Percentiles rank a stretch among this genome's conserved stretches.
phyloP scores from a whole-genome alignment of 768 basidiomycete species.

The Leccinum boreale region DNA sequence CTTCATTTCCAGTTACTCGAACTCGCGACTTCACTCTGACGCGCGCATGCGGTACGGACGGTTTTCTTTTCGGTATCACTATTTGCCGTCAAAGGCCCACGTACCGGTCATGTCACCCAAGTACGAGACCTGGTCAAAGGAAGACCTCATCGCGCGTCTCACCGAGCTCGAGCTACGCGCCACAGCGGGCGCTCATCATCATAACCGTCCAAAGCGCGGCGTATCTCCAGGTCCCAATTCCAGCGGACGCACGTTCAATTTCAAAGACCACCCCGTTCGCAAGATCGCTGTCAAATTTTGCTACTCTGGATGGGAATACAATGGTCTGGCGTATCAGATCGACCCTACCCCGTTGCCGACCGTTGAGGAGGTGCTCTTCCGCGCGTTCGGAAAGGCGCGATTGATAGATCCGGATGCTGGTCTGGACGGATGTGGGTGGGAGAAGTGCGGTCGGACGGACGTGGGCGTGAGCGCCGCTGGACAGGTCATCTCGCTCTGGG shows the following conservation, averaged over 20 bases:
- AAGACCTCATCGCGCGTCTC: conserved; percentile 68
- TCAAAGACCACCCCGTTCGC: conserved; percentile 65
- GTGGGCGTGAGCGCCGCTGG: conserved; percentile 91
- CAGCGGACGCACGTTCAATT: conserved; percentile 51
- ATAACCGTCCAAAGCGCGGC: conserved; percentile 14
- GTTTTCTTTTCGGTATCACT: conserved; percentile 32
- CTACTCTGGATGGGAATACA: conserved; percentile 91
- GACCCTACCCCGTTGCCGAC: conserved; percentile 75
- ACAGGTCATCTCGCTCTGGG: conserved; percentile 91
- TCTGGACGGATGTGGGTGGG: conserved; percentile 85
- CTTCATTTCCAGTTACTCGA: not conserved
- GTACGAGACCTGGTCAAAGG: conserved; percentile 59
- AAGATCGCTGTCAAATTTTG: conserved; percentile 94
- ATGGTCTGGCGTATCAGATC: conserved; percentile 82
- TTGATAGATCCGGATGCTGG: conserved; percentile 74
- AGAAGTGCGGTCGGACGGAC: conserved; percentile 92
- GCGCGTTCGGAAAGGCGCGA: conserved; percentile 71
- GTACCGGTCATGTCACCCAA: conserved; percentile 36
- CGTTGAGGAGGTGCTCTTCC: conserved; percentile 84
- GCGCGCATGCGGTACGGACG: conserved; percentile 30
- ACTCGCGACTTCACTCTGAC: not conserved
- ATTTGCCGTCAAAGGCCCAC: conserved; percentile 27
- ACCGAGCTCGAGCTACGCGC: conserved; percentile 46
- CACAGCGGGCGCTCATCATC: conserved; percentile 5
- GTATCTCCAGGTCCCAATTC: conserved; percentile 10